Evolutionary conservation across 805 yeast species (phyloP).

Genomic region (Ogataea minuta): DNA sequence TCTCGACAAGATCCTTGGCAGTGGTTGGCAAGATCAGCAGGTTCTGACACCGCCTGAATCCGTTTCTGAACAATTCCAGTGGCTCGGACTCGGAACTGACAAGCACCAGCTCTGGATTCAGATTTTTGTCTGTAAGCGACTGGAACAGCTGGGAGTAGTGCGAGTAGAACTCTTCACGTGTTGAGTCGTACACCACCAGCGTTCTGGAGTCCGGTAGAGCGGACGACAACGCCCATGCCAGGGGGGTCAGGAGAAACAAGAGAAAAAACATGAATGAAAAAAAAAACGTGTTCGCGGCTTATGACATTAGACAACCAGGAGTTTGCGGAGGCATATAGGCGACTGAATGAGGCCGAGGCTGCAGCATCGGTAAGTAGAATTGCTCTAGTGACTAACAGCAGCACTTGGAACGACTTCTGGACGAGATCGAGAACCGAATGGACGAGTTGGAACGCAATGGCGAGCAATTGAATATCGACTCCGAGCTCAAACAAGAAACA

Average conservation of each 20-base stretch:
- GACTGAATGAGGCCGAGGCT: slow-evolving; percentile 64
- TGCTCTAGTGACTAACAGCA: slow-evolving; percentile 7
- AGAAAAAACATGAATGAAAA: slow-evolving; percentile 15
- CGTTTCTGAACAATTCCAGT: slow-evolving; percentile 38
- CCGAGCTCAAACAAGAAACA: neutral
- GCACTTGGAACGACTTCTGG: slow-evolving; percentile 63
- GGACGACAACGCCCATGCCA: slow-evolving; percentile 16
- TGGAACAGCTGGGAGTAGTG: slow-evolving; percentile 27
- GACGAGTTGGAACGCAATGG: slow-evolving; percentile 32
- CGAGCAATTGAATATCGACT: neutral
- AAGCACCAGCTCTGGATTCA: slow-evolving; percentile 26
- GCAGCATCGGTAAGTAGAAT: slow-evolving; percentile 48
- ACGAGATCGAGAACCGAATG: slow-evolving; percentile 61
- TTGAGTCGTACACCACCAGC: slow-evolving; percentile 25
- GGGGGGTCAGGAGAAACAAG: slow-evolving; percentile 12
- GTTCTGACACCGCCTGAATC: slow-evolving; percentile 50
- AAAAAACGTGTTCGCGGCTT: slow-evolving; percentile 19
- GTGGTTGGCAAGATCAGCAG: slow-evolving; percentile 59
- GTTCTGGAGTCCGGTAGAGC: slow-evolving; percentile 23
- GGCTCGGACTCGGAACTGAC: slow-evolving; percentile 16
- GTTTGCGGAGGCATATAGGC: slow-evolving; percentile 56
- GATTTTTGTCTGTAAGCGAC: slow-evolving; percentile 15
- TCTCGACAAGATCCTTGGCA: slow-evolving; percentile 43
- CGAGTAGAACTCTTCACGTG: slow-evolving; percentile 15
- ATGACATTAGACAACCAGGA: slow-evolving; percentile 25